Conservation (phyloP, 345 rosid genomes). For the Murraya paniculata region DNA sequence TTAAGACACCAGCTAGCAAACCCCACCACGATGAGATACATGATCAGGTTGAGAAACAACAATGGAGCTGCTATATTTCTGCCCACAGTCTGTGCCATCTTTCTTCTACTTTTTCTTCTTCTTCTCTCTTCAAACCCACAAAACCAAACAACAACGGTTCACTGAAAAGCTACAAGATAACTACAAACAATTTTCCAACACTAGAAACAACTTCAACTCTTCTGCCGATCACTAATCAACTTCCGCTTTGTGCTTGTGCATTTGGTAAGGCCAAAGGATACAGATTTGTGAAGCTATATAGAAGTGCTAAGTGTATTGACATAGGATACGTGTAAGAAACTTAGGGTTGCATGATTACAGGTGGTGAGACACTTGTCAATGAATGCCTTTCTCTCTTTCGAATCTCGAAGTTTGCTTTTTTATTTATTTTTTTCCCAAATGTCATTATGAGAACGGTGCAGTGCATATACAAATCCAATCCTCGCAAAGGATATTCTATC, state of each 20-base stretch:
- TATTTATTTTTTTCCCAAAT: too few relatives aligned
- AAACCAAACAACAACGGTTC: not conserved
- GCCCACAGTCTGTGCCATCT: constrained; percentile 68
- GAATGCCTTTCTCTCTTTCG: not conserved
- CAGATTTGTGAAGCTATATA: constrained; percentile 7
- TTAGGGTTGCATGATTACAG: constrained; percentile 31
- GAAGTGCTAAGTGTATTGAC: constrained; percentile 6
- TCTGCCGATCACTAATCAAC: not conserved
- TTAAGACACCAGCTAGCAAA: constrained; percentile 89
- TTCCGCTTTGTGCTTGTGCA: not conserved
- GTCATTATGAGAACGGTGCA: not conserved
- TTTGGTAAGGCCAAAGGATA: not conserved
- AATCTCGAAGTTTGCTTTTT: not conserved
- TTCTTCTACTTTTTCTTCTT: not conserved
- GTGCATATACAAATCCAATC: too few relatives aligned
- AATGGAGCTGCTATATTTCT: constrained; percentile 86
- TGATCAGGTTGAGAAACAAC: constrained; percentile 79
- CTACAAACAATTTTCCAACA: not conserved
- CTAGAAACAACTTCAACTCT: constrained; percentile 1
- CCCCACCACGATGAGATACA: constrained; percentile 73
- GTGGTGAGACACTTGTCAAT: constrained; percentile 47
- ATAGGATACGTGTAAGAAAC: constrained; percentile 23
- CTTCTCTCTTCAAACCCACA: not conserved
- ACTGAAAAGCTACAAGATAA: not conserved
- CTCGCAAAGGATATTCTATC: not conserved